Percentiles rank a stretch among this genome's conserved stretches.
Conservation (phyloP, 129 eudicot species). For the Saussurea involucrata region DNA sequence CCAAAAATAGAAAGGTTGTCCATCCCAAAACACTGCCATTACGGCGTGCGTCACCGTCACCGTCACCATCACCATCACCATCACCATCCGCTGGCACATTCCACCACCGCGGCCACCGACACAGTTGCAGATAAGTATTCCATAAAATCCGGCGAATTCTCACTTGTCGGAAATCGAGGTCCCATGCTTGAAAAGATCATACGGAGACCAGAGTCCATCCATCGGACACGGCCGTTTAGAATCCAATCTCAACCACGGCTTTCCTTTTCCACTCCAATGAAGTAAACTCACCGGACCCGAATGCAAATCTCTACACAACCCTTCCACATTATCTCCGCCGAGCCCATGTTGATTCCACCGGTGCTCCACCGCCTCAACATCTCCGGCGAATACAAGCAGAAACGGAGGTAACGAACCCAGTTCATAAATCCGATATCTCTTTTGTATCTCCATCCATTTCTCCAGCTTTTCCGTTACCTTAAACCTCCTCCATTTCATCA, state of each 20-base stretch:
- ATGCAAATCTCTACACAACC: constrained; percentile 79
- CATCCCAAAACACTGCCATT: not conserved
- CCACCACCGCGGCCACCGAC: not conserved
- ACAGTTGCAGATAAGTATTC: not conserved
- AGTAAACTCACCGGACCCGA: constrained; percentile 83
- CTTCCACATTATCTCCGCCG: constrained; percentile 39
- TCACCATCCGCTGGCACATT: not conserved
- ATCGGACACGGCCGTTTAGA: constrained; percentile 69
- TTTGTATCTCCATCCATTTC: constrained; percentile 79
- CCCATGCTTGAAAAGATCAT: constrained; percentile 54
- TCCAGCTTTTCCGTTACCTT: constrained; percentile 54
- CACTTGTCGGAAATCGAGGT: constrained; percentile 49
- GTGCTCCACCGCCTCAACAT: constrained; percentile 70
- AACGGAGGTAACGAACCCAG: constrained; percentile 50
- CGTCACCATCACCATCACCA: no score
- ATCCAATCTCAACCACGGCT: constrained; percentile 91
- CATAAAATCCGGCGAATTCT: not conserved
- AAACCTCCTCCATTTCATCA: constrained; percentile 53
- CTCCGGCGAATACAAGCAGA: constrained; percentile 73
- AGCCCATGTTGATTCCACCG: constrained; percentile 92
- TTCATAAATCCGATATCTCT: constrained; percentile 66
- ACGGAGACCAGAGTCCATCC: constrained; percentile 90
- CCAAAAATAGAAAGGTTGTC: not conserved
- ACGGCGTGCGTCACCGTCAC: no score
- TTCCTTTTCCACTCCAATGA: constrained; percentile 97